Evolutionary conservation across 305 asterid species (phyloP).

Genomic region (Fraxinus platypoda): DNA sequence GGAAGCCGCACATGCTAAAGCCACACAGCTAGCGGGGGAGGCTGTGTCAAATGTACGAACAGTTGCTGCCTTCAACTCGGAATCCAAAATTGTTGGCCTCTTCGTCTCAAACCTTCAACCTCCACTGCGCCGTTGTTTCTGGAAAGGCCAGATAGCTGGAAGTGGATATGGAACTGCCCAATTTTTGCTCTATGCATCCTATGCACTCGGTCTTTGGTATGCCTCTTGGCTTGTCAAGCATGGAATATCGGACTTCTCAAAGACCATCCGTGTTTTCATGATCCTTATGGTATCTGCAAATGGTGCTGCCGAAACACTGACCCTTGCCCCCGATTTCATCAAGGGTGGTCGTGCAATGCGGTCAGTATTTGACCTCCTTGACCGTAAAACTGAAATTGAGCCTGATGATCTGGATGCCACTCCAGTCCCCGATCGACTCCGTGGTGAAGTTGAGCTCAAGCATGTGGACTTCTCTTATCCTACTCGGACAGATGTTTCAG

Average conservation of each 20-base stretch:
- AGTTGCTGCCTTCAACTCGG: constrained; percentile 95
- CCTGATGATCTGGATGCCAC: constrained; percentile 74
- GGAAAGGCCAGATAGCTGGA: constrained; percentile 99
- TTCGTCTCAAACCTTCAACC: constrained; percentile 56
- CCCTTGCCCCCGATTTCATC: constrained; percentile 94
- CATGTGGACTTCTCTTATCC: constrained; percentile 97
- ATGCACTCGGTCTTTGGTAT: constrained; percentile 94
- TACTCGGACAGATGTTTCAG: constrained; percentile 65
- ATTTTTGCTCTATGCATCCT: constrained; percentile 85
- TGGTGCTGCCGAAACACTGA: constrained; percentile 92
- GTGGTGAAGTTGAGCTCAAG: constrained; percentile 90
- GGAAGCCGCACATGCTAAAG: constrained; percentile 88
- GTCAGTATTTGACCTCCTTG: constrained; percentile 90
- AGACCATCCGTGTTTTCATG: constrained; percentile 96
- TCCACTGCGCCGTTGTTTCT: constrained; percentile 85
- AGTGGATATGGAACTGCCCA: constrained; percentile 96
- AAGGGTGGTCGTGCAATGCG: constrained; percentile 97
- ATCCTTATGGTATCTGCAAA: constrained; percentile 99
- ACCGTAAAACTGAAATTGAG: constrained; percentile 89
- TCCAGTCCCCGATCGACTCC: constrained; percentile 58
- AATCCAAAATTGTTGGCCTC: constrained; percentile 68
- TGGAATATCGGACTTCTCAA: constrained; percentile 94
- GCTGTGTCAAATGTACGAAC: constrained; percentile 91
- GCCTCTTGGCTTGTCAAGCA: constrained; percentile 98
- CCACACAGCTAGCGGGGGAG: constrained; percentile 95